Base-by-base conservation (phyloP, 192 early-diverging fungal species). In the Coemansia sp. region DNA sequence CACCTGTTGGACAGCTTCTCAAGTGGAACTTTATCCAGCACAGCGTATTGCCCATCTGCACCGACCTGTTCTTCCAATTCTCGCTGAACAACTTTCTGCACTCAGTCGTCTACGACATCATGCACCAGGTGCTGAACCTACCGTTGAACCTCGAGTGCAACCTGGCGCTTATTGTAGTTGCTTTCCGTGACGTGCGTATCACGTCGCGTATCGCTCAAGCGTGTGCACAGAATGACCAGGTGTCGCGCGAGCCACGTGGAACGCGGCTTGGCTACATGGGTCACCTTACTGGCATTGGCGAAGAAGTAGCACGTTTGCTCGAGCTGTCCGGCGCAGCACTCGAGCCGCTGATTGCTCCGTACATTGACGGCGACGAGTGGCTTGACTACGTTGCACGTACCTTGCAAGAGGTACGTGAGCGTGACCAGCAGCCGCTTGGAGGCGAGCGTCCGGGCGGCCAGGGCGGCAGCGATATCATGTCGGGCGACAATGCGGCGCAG, bases 51-150 rank as follows among this genome's bases (percentile, higher is more conserved):
- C 84, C 86, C 2, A 78, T 80, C 4, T 86, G 85, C 60, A 66
- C 85, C 62, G 85, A 91, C 61, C 72, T 99, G 50, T 98, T 99
- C 63, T 99, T 98, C 80, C 71, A 81, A 33, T 95, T 92, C 63
- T 87, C 89, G 34, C 97, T 96, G 89, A 99, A 99, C 80, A 99
- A 99, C 81, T 95, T 99, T 71, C 67, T 99, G 61, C 97, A 99
- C 67, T 93, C 92, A 21, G 95, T 99, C 24, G 93, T 97, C 1
- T 99, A 96, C 71, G 97, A 99, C 69, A 95, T 98, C 86, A 84
- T 98, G 65, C 94, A 94, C 65, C 97, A 99, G 74, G 89, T 97
- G 27, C 93, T 96, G 60, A 95, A 97, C 69, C 87, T 93, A 34
- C 93, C 90, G 24, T 86, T 93, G 78, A 86, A 73, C 41, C 53